Base-by-base conservation (phyloP, 495 filamentous ascomycete species). In the Amphirosellinia nigrospora region DNA sequence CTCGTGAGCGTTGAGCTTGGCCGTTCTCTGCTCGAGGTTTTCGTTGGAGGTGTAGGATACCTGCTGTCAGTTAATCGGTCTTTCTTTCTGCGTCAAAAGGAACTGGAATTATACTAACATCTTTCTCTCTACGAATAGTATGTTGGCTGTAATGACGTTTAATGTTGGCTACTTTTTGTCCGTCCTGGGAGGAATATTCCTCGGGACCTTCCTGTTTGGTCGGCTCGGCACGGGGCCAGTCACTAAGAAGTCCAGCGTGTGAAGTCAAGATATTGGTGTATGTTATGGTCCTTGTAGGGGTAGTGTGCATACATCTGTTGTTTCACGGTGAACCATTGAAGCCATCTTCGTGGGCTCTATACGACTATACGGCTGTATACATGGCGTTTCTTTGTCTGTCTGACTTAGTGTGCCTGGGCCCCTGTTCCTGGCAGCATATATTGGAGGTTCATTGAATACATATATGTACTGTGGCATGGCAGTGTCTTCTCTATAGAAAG, bases 141-240 rank as follows among this genome's bases (percentile, higher is more conserved):
- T 96, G 93, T 80, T 95, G 75, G 92, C 91, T 8, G 90, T 95
- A 62, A 96, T 96, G 93, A 95, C 92, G 9, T 85, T 93, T 86
- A 96, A 96, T 73, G 86, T 95, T 41, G 93, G 93, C 9, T 96
- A 94, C 73, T 96, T 95, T 76, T 81, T 92, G 38, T 92, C 92
- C 0, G 87, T 94, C 0, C 83, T 96, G 19, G 90, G 79, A 0
- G 93, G 93, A 0, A 81, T 88, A 10, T 94, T 95, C 74, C 74
- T 93, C 0, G 93, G 93, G 2, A 92, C 93, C 75, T 79, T 95
- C 63, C 83, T 85, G 0, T 82, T 91, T 55, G 92, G 92, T 5
- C 80, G 92, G 69, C 91, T 88, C 70, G 71, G 72, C 8, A 73
- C 55, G 64, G 66, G 13, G 74, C 67, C 59, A 61, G 74, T 19